Base-by-base conservation (phyloP, 768 basidiomycete species). In the Albatrellus ellisii region DNA sequence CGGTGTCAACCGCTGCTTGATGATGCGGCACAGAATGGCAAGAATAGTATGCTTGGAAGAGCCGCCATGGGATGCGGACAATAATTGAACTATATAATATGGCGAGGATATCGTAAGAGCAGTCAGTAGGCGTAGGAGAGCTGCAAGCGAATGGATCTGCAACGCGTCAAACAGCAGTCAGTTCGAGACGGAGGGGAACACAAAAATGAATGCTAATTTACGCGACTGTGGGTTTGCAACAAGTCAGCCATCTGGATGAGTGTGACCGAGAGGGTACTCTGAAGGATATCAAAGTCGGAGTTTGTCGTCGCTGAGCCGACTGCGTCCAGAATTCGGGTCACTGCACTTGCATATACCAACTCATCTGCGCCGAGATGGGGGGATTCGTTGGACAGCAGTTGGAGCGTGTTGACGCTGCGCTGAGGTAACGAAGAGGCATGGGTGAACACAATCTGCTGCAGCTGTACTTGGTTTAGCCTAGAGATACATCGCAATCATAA, bases 371-470 rank as follows among this genome's bases (percentile, higher is more conserved):
- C 35, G 6, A n/a, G 26, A 2, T 29, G 29, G 3, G 34, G 33
- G 20, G 42, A 36, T 12, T 48, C 48, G 29, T 38, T 29, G 17
- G 49, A 39, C 11, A 51, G 36, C 4, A 49, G 31, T 27, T 51
- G 50, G 18, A 49, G 31, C 6, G 50, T 46, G 40, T 40, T 46
- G 9, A 39, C 34, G 4, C 39, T 43, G n/a, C n/a, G n/a, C n/a
- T n/a, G n/a, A n/a, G n/a, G n/a, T 2, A 36, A 26, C 18, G 41
- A 26, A 6, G 21, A 21, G 26, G 48, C 27, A 22, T 51, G 50
- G 32, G 39, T 41, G 36, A 51, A 37, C 18, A 51, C n/a, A 10
- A 46, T 7, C 15, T 51, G 47, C 40, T 48, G 38, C 42, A 44
- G 48, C 50, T 51, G 11, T 27, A 12, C 24, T 17, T 21, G 28